Percentiles rank a stretch among this genome's conserved stretches.
phyloP scores from a whole-genome alignment of 179 eudicot genomes.

The Drosera spatulata region DNA sequence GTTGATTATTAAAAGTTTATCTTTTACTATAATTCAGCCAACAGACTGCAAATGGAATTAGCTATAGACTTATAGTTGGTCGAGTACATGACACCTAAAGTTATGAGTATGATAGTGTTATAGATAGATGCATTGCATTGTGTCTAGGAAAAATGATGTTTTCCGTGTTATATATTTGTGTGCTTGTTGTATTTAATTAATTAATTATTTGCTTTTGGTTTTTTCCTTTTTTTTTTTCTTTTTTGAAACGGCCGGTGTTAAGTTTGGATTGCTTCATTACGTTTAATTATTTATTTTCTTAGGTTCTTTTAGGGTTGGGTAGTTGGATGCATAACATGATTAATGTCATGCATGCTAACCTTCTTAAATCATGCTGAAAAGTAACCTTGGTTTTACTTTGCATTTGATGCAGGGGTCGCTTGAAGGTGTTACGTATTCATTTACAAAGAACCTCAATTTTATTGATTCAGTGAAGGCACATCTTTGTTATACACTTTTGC shows the following conservation, averaged over 20 bases:
- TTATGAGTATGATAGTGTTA: not conserved
- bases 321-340: not conserved
- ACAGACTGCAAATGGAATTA: no score
- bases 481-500: constrained; percentile 81
- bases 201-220: no score
- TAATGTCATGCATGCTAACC: not conserved
- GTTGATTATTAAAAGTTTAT: no score
- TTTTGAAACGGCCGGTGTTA: not conserved
- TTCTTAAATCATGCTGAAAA: not conserved
- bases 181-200: not conserved
- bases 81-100: not conserved
- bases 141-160: not conserved
- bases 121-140: not conserved
- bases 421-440: constrained; percentile 88
- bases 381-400: not conserved
- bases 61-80: no score
- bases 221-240: not conserved
- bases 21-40: no score
- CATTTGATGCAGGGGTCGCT: constrained; percentile 59
- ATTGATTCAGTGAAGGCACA: constrained; percentile 90
- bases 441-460: constrained; percentile 79
- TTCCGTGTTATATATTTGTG: not conserved
- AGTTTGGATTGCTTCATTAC: not conserved
- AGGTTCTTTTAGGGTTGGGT: not conserved
- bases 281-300: constrained; percentile 3